Percentiles rank a stretch among this genome's conserved stretches.
These are phyloP conservation scores for Eucalyptus fibrosa DNA, from an alignment of 345 rosid genomes.

Conservation along the genomic window DNA sequence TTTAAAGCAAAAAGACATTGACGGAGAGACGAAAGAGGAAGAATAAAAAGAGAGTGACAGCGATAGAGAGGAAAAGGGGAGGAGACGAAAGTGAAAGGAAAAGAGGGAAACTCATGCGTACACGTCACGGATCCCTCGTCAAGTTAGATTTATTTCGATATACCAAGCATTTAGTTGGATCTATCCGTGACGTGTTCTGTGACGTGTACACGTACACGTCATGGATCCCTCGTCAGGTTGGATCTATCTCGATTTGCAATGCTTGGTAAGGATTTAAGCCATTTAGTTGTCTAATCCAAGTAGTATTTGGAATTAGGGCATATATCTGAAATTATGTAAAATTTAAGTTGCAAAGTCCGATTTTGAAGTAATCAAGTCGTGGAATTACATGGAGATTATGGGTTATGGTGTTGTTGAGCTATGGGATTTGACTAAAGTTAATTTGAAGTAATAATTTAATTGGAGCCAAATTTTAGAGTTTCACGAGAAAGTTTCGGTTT, in stretches of 20 bases:
- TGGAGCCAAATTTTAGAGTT: neutral
- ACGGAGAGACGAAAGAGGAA: neutral
- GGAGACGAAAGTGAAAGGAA: neutral
- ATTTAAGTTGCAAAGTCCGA: neutral
- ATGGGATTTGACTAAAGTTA: neutral
- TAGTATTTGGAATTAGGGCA: neutral
- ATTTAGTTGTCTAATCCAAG: neutral
- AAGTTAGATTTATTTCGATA: neutral
- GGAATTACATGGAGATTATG: neutral
- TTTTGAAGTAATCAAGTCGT: neutral
- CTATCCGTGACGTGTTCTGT: too few relatives aligned
- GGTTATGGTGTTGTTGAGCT: neutral
- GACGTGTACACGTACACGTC: too few relatives aligned
- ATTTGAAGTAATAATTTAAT: neutral
- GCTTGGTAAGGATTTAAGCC: neutral
- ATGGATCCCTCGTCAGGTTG: too few relatives aligned
- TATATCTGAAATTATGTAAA: neutral
- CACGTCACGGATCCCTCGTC: neutral
- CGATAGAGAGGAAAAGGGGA: neutral
- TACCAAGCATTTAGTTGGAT: too few relatives aligned
- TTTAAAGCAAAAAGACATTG: neutral
- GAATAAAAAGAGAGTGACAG: neutral
- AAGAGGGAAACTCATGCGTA: neutral
- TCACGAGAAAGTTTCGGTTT: fast-evolving
- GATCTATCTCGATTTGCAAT: too few relatives aligned